Conservation (phyloP, 176 grass and related monocot genomes). For the Chrysopogon serrulatus region DNA sequence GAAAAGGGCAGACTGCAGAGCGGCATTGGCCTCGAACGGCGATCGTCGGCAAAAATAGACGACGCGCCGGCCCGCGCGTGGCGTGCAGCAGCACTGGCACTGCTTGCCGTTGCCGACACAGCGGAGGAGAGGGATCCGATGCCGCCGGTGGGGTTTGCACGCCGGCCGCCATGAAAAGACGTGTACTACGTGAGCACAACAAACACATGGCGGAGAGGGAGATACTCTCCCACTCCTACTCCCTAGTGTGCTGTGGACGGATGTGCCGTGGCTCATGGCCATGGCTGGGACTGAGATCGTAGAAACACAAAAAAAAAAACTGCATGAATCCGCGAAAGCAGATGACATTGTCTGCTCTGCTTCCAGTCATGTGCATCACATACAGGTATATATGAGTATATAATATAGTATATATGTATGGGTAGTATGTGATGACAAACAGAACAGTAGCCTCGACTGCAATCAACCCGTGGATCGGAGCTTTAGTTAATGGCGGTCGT, state of each 20-base stretch:
- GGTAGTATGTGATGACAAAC: background rate
- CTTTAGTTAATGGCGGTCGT: background rate
- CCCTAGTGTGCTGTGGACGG: background rate
- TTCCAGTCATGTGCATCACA: too few species aligned
- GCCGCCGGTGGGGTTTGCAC: background rate
- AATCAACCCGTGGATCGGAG: background rate
- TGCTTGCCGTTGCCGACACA: background rate
- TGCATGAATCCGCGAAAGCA: background rate
- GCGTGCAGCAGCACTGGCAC: too few species aligned
- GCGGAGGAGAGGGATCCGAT: background rate
- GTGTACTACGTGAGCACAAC: background rate
- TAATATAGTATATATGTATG: too few species aligned
- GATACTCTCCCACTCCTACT: too few species aligned
- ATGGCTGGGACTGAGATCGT: background rate
- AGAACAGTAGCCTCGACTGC: too few species aligned
- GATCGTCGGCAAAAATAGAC: background rate
- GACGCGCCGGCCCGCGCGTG: too few species aligned
- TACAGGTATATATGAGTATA: too few species aligned
- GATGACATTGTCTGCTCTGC: background rate
- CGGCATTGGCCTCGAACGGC: background rate
- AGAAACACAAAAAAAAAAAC: background rate
- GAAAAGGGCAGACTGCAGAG: background rate
- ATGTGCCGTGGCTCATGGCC: background rate
- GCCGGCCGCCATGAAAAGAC: conserved; percentile 12
- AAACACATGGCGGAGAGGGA: background rate